Evolutionary conservation across 495 filamentous ascomycete species (phyloP), one percentile per base, ranked within the genome.

Genomic region (Aspergillus heteromorphus): DNA sequence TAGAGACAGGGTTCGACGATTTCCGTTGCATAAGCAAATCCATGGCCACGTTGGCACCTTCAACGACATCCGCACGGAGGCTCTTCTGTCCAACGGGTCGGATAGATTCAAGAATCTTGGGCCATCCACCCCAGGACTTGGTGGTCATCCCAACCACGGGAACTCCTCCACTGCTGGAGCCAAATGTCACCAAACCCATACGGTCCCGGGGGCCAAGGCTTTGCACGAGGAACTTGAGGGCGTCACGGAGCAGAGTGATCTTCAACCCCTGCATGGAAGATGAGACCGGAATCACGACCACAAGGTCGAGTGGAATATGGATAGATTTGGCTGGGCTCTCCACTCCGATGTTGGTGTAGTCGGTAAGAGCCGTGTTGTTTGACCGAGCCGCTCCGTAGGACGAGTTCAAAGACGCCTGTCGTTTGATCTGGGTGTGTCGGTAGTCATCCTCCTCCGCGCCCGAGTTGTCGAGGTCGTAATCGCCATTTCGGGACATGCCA

Each of bases 201-300:
- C 93, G 86, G 61, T 99, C 93, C 25, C 89, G 82, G 49, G 96
- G 89, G 7, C 93, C 93, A n/a, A 99, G 85, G 49, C 86, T 89
- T 51, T 86, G 79, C 7, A 97, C 91, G 56, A 99, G 86, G 68
- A 97, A 99, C 45, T 88, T 91, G 29, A 99, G 81, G 5, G 91
- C 83, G 68, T 97, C 93, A n/a, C 91, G 86, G 7, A 99, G 81
- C 0, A 99, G 80, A 45, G 88, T 95, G 59, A 99, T 97, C 72
- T 99, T 99, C 45, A 99, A 80, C 6, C 95, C 93, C 70, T 97
- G 93, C 93, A 97, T 99, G 0, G 93, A 99, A 6, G 95, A 96
- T 9, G 93, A 96, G 10, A 97, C 91, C 0, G 93, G 93, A 45
- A 99, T 93, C 30, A 99, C 93, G 7, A 97, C 89, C 2, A 99